Evolutionary conservation across 768 basidiomycete genomes (phyloP), one percentile per base, ranked within the genome.

Genomic region (Boletus rubroflammeus): DNA sequence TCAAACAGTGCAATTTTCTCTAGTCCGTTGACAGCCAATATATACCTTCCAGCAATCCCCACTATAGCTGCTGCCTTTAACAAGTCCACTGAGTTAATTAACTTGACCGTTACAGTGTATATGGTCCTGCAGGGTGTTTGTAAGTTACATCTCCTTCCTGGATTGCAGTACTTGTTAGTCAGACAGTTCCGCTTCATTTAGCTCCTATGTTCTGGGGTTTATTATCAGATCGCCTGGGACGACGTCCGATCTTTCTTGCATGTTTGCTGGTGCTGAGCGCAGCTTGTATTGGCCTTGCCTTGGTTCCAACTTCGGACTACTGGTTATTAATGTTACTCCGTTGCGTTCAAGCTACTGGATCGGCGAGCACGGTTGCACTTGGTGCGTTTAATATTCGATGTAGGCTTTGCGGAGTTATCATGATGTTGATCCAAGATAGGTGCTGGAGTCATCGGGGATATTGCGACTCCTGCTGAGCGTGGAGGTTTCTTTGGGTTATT

Each of bases 281-380:
- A 8, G 81, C 89, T 2, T 93, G 89, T 62, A 73, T 92, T 17
- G 82, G 80, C 2, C 67, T 84, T 19, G 83, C 82, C 4, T 64
- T 81, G 19, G 73, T 77, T 28, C 82, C 83, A 3, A 79, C 80
- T 0, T 67, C 72, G 5, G 86, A 78, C 4, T 93, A 88, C 66
- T 93, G 88, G 89, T 72, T 90, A 6, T 73, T 93, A 11, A 78
- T 93, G 74, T 60, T 93, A 15, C 76, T 94, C n/a, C 81, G 92
- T 23, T 89, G 86, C 55, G 35, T 93, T 3, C 91, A 93, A 73
- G 84, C 88, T 2, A 78, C 84, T 3, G 90, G 91, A 1, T 89
- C 85, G 3, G 87, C 90, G 0, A 88, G 88, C 53, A 89, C 87
- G 0, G 77, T 90, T 56, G 88, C 88, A 0, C 73, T 92, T 21